Conservation (phyloP, 192 early-diverging fungal species). For the Coemansia sp. region DNA sequence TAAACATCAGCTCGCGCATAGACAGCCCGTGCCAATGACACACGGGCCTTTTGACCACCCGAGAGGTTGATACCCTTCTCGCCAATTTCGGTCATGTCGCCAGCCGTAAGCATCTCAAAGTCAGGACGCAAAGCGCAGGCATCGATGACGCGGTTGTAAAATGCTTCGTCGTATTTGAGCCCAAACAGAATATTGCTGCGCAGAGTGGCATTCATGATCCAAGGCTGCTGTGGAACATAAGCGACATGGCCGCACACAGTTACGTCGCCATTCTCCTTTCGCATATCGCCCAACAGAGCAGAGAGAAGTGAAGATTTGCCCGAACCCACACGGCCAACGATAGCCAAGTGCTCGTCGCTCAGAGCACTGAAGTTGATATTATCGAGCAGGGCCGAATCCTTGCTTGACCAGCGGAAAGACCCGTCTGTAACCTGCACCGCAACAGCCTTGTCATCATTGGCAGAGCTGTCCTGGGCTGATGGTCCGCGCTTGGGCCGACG, state of each 20-base stretch:
- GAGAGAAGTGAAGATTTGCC: slow-evolving; percentile 81
- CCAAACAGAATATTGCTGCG: slow-evolving; percentile 95
- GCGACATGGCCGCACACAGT: slow-evolving; percentile 68
- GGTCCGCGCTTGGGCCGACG: neutral
- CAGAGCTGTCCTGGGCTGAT: neutral
- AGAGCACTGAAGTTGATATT: slow-evolving; percentile 48
- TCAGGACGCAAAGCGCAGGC: slow-evolving; percentile 88
- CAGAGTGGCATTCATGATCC: slow-evolving; percentile 95
- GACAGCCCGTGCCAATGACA: slow-evolving; percentile 71
- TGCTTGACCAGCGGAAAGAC: slow-evolving; percentile 58
- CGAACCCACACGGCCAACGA: slow-evolving; percentile 72
- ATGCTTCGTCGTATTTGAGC: slow-evolving; percentile 68
- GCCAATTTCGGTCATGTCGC: slow-evolving; percentile 95
- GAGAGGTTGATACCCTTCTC: slow-evolving; percentile 91
- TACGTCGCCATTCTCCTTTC: slow-evolving; percentile 68
- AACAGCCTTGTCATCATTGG: neutral
- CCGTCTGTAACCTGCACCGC: slow-evolving; percentile 60
- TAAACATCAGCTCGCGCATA: slow-evolving; percentile 91
- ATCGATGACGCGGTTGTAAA: slow-evolving; percentile 77
- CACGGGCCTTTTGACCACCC: slow-evolving; percentile 88
- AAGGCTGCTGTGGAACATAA: slow-evolving; percentile 72
- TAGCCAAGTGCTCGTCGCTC: slow-evolving; percentile 59
- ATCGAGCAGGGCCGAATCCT: slow-evolving; percentile 40
- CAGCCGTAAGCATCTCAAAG: slow-evolving; percentile 81
- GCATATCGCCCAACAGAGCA: slow-evolving; percentile 90